Evolutionary conservation across 2,329 filamentous ascomycete species (phyloP).

Genomic region (Ophiostoma angusticollis): DNA sequence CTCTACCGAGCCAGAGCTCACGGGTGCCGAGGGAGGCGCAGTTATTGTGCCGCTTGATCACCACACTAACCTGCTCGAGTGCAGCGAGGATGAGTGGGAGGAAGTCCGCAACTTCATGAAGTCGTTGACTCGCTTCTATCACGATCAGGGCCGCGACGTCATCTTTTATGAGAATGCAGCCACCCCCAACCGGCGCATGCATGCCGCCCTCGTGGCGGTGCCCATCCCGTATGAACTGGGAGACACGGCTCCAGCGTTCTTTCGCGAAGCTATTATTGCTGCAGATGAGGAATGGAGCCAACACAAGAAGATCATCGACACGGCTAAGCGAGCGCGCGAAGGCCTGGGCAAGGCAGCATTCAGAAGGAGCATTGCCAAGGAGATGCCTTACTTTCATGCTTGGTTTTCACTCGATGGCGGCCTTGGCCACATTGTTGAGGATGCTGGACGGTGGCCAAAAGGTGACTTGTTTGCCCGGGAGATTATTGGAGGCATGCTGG

Average conservation of each 20-base stretch:
- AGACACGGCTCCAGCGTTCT: slow-evolving; percentile 85
- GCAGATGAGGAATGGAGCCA: slow-evolving; percentile 91
- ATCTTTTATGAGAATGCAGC: slow-evolving; percentile 98
- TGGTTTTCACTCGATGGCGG: slow-evolving; percentile 93
- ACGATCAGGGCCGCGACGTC: slow-evolving; percentile 81
- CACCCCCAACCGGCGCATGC: slow-evolving; percentile 59
- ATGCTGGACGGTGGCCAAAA: slow-evolving; percentile 69
- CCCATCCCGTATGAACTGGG: slow-evolving; percentile 87
- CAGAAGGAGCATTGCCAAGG: slow-evolving; percentile 69
- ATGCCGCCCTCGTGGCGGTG: slow-evolving; percentile 75
- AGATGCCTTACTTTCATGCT: slow-evolving; percentile 97
- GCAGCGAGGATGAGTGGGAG: slow-evolving; percentile 98
- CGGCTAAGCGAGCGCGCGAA: slow-evolving; percentile 48
- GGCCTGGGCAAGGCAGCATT: slow-evolving; percentile 74
- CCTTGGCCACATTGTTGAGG: slow-evolving; percentile 83
- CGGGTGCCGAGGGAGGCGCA: slow-evolving; percentile 55
- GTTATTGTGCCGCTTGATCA: slow-evolving; percentile 85
- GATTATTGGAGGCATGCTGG: slow-evolving; percentile 83
- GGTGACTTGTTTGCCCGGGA: slow-evolving; percentile 90
- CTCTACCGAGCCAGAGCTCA: slow-evolving; percentile 78
- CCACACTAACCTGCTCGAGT: slow-evolving; percentile 82
- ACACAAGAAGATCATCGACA: slow-evolving; percentile 91
- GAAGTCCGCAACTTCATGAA: slow-evolving; percentile 99
- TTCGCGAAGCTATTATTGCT: slow-evolving; percentile 82
- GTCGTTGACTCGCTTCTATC: slow-evolving; percentile 82